These are phyloP conservation scores for Ophiocordyceps sinensis DNA, from an alignment of 2,329 filamentous ascomycete species.

Conservation along the genomic window DNA sequence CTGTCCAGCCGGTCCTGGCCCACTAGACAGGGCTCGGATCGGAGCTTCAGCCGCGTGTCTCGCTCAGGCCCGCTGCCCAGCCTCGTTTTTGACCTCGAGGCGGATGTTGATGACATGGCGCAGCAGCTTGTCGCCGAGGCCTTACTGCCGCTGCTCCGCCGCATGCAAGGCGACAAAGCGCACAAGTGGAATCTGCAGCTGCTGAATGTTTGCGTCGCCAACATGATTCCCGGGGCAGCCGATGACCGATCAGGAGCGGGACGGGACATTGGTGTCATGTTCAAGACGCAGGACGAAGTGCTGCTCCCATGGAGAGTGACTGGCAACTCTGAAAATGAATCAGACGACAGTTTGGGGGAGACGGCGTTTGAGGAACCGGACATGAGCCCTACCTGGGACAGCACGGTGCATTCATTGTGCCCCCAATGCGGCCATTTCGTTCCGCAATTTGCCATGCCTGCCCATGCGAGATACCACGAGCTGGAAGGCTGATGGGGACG, in stretches of 20 bases:
- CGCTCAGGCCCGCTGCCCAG: conserved; percentile 59
- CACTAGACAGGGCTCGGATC: conserved; percentile 22
- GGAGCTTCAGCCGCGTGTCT: conserved; percentile 56
- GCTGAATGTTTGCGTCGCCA: conserved; percentile 76
- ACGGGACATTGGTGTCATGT: conserved; percentile 72
- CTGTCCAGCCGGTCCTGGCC: conserved; percentile 56
- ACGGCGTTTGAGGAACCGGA: conserved; percentile 6
- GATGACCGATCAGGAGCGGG: conserved; percentile 40
- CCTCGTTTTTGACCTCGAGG: conserved; percentile 54
- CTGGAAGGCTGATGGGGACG: conserved; percentile 8
- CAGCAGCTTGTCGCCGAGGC: conserved; percentile 55
- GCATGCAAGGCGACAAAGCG: conserved; percentile 52
- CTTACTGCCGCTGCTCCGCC: conserved; percentile 58
- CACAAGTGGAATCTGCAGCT: conserved; percentile 66
- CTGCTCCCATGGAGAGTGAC: conserved; percentile 49
- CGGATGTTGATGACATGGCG: conserved; percentile 43
- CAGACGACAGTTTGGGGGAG: conserved; percentile 8
- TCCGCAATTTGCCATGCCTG: conserved; percentile 41
- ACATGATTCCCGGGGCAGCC: conserved; percentile 52
- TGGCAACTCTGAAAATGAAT: conserved; percentile 17
- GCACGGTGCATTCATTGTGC: conserved; percentile 19
- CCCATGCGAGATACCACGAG: conserved; percentile 30
- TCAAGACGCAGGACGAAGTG: conserved; percentile 56
- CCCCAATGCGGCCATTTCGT: conserved; percentile 36
- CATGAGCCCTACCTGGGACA: conserved; percentile 14